A percentile compares a stretch with the other conserved stretches of the same genome.
These are phyloP conservation scores for Coccomyxa sp. DNA, from an alignment of 139 green algal species.

Conservation along the genomic window DNA sequence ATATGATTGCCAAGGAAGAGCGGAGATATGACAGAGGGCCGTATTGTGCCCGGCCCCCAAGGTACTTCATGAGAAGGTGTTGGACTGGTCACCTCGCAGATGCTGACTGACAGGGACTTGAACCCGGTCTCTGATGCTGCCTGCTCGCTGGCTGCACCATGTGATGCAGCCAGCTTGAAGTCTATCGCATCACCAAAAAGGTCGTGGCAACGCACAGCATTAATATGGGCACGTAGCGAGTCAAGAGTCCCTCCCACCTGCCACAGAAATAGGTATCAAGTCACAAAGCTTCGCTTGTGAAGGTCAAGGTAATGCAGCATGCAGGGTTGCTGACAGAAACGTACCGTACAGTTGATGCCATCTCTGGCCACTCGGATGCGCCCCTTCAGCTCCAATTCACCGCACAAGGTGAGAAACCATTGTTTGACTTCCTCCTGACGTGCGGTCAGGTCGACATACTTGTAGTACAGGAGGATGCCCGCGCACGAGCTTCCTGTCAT, in stretches of 20 bases:
- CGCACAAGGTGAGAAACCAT: conserved; percentile 30
- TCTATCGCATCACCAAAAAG: conserved; percentile 39
- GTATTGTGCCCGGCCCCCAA: too few species aligned
- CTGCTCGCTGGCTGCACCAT: conserved; percentile 3
- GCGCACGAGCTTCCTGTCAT: too few species aligned
- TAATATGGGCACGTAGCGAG: conserved; percentile 27
- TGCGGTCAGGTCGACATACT: conserved; percentile 39
- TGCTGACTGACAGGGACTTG: conserved; percentile 26
- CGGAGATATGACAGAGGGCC: too few species aligned
- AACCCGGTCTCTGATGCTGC: conserved; percentile 40
- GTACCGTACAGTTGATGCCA: conserved; percentile 58
- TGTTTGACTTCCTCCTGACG: conserved; percentile 5
- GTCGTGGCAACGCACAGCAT: conserved; percentile 10
- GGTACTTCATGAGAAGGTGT: too few species aligned
- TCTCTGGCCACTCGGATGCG: conserved; percentile 54
- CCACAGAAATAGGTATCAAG: neutral
- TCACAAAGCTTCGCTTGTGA: neutral
- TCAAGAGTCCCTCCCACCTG: conserved; percentile 30
- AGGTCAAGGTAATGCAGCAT: too few species aligned
- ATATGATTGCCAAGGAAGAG: too few species aligned
- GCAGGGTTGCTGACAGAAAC: too few species aligned
- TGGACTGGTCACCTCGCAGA: neutral
- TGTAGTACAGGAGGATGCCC: conserved; percentile 63
- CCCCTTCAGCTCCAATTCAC: conserved; percentile 27
- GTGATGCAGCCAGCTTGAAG: conserved; percentile 49